Conservation (phyloP, 1,284 basidiomycete species). For the Sanghuangporus sanghuang region DNA sequence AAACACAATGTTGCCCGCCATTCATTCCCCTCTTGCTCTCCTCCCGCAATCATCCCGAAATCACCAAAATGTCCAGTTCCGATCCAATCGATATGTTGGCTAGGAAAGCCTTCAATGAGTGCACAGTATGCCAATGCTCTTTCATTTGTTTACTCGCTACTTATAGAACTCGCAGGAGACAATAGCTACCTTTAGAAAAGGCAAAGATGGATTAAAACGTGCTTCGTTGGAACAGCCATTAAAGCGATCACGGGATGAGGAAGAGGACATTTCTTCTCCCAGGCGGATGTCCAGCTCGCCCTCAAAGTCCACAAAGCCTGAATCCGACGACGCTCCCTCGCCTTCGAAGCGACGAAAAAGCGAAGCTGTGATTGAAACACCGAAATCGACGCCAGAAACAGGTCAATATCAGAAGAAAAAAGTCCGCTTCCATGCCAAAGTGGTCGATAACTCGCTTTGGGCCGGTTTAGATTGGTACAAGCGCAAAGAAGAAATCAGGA, state of each 20-base stretch:
- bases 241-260: neutral
- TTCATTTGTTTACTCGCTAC: neutral
- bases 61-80: neutral
- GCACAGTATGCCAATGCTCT: neutral
- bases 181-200: neutral
- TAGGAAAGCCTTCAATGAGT: neutral
- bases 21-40: neutral
- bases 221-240: neutral
- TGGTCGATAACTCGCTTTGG: constrained; percentile 18
- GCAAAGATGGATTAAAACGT: too few relatives aligned
- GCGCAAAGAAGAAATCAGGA: too few relatives aligned
- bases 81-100: neutral
- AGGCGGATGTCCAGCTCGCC: neutral
- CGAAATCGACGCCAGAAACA: neutral
- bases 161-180: neutral
- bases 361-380: neutral
- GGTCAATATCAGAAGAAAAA: neutral
- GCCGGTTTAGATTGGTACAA: neutral
- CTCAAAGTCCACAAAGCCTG: neutral
- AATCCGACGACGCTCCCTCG: neutral
- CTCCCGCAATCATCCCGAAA: neutral
- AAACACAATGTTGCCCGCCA: neutral
- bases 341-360: constrained; percentile 1
- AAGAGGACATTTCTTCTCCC: neutral
- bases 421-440: constrained; percentile 17